Conservation (phyloP, 2,329 filamentous ascomycete genomes). For the Cryphonectria nitschkei region DNA sequence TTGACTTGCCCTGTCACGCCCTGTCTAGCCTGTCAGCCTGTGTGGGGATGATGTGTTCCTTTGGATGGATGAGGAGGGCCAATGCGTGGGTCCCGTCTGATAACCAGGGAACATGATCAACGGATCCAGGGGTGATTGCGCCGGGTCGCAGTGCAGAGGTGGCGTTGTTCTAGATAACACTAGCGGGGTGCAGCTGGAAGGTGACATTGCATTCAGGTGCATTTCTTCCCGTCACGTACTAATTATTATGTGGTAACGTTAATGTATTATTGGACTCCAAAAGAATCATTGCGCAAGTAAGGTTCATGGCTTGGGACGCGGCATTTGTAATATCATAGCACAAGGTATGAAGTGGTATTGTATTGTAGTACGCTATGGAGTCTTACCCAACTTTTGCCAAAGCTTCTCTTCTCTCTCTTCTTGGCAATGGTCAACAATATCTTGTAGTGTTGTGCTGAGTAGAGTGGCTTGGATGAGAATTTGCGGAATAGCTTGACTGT, state of each 20-base stretch:
- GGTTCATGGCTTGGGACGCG: not conserved
- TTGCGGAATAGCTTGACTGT: too few species aligned
- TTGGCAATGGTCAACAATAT: not conserved
- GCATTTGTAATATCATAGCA: not conserved
- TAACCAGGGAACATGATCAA: not conserved
- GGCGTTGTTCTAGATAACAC: slow-evolving; percentile 5
- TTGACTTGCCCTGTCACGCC: not conserved
- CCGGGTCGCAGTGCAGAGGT: not conserved
- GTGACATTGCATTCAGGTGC: not conserved
- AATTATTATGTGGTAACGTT: not conserved
- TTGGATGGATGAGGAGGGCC: not conserved
- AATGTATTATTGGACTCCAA: not conserved
- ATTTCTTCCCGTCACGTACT: not conserved
- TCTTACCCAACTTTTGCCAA: not conserved
- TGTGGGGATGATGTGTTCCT: not conserved
- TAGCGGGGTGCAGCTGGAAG: not conserved
- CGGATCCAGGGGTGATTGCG: not conserved
- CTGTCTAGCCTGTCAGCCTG: too few species aligned
- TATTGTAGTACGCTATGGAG: not conserved
- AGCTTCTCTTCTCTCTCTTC: not conserved
- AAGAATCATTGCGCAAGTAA: not conserved
- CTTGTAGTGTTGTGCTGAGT: not conserved
- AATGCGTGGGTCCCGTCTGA: not conserved
- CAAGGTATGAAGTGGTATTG: not conserved
- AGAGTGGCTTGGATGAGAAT: too few species aligned